Evolutionary conservation across 208 protist genomes (phyloP), one percentile per base, ranked within the genome.

Genomic region (Crithidia brevicula): DNA sequence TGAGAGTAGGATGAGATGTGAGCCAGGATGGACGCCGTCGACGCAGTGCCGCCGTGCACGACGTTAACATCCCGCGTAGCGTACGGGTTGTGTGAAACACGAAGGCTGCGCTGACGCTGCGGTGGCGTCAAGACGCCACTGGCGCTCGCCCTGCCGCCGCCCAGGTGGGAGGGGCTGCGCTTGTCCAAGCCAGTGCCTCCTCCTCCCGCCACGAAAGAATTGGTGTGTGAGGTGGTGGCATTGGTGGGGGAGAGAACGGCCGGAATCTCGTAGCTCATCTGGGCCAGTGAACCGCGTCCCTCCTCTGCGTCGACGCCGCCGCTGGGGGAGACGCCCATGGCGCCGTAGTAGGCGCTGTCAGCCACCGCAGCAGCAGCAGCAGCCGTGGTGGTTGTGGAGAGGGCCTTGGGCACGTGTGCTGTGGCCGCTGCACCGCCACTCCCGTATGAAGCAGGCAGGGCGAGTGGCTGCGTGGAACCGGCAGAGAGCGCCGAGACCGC

Each of bases 71-170:
- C 23, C 22, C 40, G 30, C 7, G 31, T 61, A 10, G 64, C 36
- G 65, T 71, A 71, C 8, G 65, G 65, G 49, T 71, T 71, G 54
- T 71, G 65, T 22, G 65, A 62, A 6, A 71, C 36, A 18, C 65
- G 65, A 16, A 45, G 53, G 22, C 65, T 62, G 34, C 34, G 53
- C 30, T 59, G 18, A 25, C 64, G 64, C 45, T 63, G 65, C 25
- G 25, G 30, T 0, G 63, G 53, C 3, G 30, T 51, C 10, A 42
- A 42, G 27, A 60, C 38, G n/a, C 27, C 23, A 0, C 50, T 38
- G 0, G 20, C 34, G 8, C 5, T 45, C 20, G 13, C 60, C 28
- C 20, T 10, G 20, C 50, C 56, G 63, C 16, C 25, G 16, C 28
- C 22, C 28, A 40, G 45, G 52, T 6, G 5, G 3, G 50, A 56